Evolutionary conservation across 192 early-diverging fungal genomes (phyloP).

Genomic region (Radiomyces spectabilis): DNA sequence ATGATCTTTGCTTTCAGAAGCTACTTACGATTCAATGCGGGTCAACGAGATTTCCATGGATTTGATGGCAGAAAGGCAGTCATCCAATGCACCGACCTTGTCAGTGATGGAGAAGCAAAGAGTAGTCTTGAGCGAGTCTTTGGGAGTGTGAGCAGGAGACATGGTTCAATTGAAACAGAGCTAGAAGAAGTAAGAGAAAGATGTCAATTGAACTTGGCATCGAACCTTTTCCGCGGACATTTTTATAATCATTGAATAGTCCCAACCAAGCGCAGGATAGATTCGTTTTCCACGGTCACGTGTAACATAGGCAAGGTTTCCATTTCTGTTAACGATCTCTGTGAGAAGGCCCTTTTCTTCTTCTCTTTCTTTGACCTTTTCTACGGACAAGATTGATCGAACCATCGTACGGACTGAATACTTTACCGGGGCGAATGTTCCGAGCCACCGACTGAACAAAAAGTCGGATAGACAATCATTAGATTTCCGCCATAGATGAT

Average conservation of each 20-base stretch:
- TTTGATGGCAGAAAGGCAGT: slow-evolving; percentile 69
- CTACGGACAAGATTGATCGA: too few relatives aligned
- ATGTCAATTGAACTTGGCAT: too few relatives aligned
- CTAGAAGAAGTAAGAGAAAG: slow-evolving; percentile 3
- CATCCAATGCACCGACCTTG: slow-evolving; percentile 78
- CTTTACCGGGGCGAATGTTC: too few relatives aligned
- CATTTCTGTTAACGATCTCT: too few relatives aligned
- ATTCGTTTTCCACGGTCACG: slow-evolving; percentile 9
- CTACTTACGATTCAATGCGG: slow-evolving; percentile 89
- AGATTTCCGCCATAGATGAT: too few relatives aligned
- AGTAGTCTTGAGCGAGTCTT: slow-evolving; percentile 11
- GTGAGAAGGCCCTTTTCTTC: too few relatives aligned
- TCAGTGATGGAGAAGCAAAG: slow-evolving; percentile 72
- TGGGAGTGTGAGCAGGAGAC: slow-evolving; percentile 1
- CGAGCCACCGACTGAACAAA: too few relatives aligned
- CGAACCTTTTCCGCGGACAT: too few relatives aligned
- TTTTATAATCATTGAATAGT: too few relatives aligned
- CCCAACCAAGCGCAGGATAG: background rate
- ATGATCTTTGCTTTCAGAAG: background rate
- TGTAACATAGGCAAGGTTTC: too few relatives aligned
- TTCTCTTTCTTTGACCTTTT: background rate
- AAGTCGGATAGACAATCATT: too few relatives aligned
- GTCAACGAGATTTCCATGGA: slow-evolving; percentile 72
- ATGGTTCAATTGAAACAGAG: background rate
- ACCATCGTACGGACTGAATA: too few relatives aligned